Conservation (phyloP, 331 rosid genomes). For the Malus hybrid region DNA sequence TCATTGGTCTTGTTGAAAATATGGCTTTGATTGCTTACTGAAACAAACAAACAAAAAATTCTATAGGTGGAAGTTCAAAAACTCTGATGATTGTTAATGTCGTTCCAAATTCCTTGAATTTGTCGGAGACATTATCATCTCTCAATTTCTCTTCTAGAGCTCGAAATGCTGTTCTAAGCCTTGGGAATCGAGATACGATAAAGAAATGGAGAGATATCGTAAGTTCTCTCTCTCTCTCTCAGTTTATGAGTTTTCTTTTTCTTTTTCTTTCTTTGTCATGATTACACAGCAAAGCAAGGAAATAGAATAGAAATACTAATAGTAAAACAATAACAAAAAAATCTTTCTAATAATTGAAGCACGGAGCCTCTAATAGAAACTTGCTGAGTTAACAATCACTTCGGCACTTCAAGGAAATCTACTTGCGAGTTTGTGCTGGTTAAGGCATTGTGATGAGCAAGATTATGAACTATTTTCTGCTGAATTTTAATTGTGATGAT, state of each 20-base stretch:
- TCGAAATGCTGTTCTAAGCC: slow-evolving; percentile 80
- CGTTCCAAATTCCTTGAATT: slow-evolving; percentile 62
- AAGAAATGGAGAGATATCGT: slow-evolving; percentile 97
- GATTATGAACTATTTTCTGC: neutral
- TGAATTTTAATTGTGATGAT: slow-evolving; percentile 19
- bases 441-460: neutral
- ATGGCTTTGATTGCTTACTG: neutral
- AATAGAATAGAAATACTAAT: neutral
- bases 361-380: neutral
- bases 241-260: slow-evolving; percentile 2
- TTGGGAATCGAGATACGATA: slow-evolving; percentile 91
- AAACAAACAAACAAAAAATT: neutral
- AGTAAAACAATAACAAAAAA: neutral
- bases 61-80: slow-evolving; percentile 85
- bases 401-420: neutral
- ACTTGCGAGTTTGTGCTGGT: neutral
- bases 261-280: neutral
- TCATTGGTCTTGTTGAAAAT: neutral
- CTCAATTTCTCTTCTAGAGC: slow-evolving; percentile 88
- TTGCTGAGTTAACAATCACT: neutral
- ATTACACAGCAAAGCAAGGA: neutral
- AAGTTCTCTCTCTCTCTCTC: slow-evolving; percentile 29
- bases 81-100: slow-evolving; percentile 83
- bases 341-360: neutral
- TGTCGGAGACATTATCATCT: slow-evolving; percentile 69